Conservation (phyloP, 2,329 filamentous ascomycete genomes). For the Meredithiella fracta region DNA sequence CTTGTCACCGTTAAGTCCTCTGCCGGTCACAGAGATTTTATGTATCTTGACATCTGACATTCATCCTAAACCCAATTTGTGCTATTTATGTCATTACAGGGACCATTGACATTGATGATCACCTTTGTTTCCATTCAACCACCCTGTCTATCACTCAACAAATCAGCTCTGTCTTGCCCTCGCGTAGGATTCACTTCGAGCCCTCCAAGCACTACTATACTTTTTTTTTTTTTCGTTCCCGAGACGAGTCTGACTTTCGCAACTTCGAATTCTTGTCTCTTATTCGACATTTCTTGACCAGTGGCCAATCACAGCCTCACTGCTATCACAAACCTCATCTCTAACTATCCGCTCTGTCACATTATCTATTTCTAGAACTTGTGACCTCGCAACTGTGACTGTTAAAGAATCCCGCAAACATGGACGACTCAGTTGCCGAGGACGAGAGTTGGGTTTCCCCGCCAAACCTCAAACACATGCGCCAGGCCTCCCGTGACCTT, state of each 20-base stretch:
- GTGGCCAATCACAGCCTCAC: neutral
- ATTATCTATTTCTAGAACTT: no score
- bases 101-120: neutral
- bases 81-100: neutral
- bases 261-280: neutral
- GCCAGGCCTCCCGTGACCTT: conserved; percentile 20
- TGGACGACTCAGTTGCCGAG: conserved; percentile 31
- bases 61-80: neutral
- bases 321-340: neutral
- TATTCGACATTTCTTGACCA: neutral
- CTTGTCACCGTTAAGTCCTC: neutral
- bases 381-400: neutral
- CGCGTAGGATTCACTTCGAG: neutral
- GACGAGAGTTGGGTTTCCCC: conserved; percentile 30
- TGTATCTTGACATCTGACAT: neutral
- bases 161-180: neutral
- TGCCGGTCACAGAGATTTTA: neutral
- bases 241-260: neutral
- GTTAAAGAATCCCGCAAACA: neutral
- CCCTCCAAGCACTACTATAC: neutral
- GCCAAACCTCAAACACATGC: conserved; percentile 1
- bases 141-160: neutral
- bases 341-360: no score
- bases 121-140: no score
- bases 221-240: neutral